These are phyloP conservation scores for Cajanus cajan DNA, from an alignment of 306 rosid species.

Conservation along the genomic window DNA sequence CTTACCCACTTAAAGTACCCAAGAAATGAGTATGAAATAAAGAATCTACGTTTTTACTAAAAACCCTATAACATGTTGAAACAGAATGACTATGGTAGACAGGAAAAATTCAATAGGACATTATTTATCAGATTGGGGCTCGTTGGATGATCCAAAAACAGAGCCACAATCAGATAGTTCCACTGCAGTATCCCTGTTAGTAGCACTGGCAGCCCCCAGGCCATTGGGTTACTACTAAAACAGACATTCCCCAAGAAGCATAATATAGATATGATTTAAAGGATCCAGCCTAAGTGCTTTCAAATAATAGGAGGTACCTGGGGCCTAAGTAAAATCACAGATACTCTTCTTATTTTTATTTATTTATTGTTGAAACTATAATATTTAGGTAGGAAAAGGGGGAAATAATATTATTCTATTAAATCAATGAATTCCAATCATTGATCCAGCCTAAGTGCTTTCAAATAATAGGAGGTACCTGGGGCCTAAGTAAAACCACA, in stretches of 20 bases:
- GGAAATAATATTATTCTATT: not conserved
- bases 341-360: not conserved
- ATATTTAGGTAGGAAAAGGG: not conserved
- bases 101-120: not conserved
- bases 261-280: not conserved
- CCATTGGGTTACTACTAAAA: not conserved
- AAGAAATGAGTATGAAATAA: conserved; percentile 9
- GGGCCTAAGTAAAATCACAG: not conserved
- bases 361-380: not conserved
- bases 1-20: not conserved
- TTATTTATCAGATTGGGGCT: conserved; percentile 18
- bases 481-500: not conserved
- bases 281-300: not conserved
- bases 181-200: not conserved
- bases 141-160: conserved; percentile 11
- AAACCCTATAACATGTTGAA: not conserved
- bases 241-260: not conserved
- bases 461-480: not conserved
- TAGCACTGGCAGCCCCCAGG: not conserved
- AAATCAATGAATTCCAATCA: not conserved
- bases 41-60: not conserved
- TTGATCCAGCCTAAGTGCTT: not conserved
- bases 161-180: not conserved
- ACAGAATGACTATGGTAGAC: not conserved
- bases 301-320: not conserved